Percentiles rank a stretch among this genome's conserved stretches.
Conservation (phyloP, 2,329 filamentous ascomycete species). For the Claviceps spartinae region DNA sequence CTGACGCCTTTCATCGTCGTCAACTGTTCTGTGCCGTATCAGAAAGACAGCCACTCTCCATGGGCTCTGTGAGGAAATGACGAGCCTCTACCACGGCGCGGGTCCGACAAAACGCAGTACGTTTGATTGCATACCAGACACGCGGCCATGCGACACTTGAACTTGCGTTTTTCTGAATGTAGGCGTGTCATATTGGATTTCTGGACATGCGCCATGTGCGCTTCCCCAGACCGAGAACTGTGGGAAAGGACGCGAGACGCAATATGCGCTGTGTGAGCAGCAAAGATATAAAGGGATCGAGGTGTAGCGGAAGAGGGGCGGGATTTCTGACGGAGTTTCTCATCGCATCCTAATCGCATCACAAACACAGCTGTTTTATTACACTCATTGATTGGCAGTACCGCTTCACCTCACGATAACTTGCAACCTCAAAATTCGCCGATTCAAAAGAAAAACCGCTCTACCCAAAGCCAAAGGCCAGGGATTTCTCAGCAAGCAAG, state of each 20-base stretch:
- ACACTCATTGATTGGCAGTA: background rate
- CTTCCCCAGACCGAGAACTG: background rate
- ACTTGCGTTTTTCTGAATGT: background rate
- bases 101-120: background rate
- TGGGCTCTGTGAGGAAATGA: background rate
- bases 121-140: conserved; percentile 1
- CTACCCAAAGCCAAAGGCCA: too few species aligned
- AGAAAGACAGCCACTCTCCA: background rate
- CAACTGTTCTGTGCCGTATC: background rate
- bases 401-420: too few species aligned
- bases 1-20: background rate
- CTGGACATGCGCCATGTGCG: background rate
- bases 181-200: background rate
- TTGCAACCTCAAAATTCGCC: too few species aligned
- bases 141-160: background rate
- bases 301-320: background rate
- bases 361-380: background rate
- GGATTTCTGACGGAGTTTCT: background rate
- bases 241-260: background rate
- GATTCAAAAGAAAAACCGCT: too few species aligned
- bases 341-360: background rate
- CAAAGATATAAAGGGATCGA: background rate
- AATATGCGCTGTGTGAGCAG: background rate
- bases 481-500: too few species aligned
- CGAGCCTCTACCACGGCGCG: background rate